A percentile compares a stretch with the other conserved stretches of the same genome.
Conservation (phyloP, 768 basidiomycete genomes). For the Mycena venus region DNA sequence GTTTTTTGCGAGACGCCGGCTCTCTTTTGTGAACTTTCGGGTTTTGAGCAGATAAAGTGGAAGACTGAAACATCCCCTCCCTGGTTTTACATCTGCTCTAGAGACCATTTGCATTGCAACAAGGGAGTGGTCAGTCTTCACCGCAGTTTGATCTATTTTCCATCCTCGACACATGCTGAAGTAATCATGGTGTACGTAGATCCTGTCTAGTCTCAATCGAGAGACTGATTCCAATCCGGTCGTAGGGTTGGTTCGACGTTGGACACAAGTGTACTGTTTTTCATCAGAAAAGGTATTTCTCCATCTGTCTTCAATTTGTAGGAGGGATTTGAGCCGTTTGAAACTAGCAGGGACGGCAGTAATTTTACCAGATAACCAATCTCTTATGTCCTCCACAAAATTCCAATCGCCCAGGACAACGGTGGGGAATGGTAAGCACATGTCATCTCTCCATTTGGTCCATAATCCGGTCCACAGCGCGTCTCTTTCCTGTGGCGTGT, state of each 20-base stretch:
- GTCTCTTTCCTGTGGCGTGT: not conserved
- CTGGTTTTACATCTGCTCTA: not conserved
- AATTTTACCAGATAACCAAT: conserved; percentile 21
- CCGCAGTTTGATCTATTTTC: conserved; percentile 2
- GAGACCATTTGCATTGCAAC: conserved; percentile 5
- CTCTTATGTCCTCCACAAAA: conserved; percentile 36
- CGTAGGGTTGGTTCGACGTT: not conserved
- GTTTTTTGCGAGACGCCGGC: not conserved
- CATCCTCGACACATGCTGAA: conserved; percentile 1
- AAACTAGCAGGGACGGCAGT: not conserved
- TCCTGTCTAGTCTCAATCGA: conserved; percentile 13
- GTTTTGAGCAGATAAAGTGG: conserved; percentile 10
- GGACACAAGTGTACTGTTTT: not conserved
- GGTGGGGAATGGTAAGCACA: not conserved
- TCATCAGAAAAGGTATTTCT: conserved; percentile 15
- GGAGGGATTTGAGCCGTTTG: not conserved
- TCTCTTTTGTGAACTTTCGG: conserved; percentile 4
- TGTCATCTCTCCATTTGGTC: not conserved
- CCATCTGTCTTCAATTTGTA: conserved; percentile 23
- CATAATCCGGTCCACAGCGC: not conserved
- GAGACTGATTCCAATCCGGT: not conserved
- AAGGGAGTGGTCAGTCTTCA: conserved; percentile 24
- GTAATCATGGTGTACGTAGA: not conserved
- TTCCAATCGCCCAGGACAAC: conserved; percentile 43
- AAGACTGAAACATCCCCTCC: conserved; percentile 18